Percentiles rank a stretch among this genome's conserved stretches.
Evolutionary conservation across 768 basidiomycete species (phyloP).

Genomic region (Neoboletus magnificus): DNA sequence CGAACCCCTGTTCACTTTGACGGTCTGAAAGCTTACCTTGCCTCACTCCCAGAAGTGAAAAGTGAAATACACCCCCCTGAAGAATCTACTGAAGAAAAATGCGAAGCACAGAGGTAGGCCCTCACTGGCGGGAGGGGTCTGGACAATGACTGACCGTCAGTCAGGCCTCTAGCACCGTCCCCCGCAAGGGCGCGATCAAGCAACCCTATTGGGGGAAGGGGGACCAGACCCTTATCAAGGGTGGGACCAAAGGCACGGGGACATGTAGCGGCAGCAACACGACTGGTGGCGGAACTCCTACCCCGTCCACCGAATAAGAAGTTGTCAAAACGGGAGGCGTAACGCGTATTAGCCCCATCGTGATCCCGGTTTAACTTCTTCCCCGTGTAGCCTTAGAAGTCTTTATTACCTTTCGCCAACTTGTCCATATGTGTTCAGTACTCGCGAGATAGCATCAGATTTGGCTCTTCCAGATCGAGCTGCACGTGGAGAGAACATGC

Average conservation of each 20-base stretch:
- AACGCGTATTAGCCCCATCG: no score
- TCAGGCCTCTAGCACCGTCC: slow-evolving; percentile 1
- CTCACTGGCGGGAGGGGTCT: not conserved
- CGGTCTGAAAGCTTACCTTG: not conserved
- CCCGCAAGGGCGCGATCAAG: slow-evolving; percentile 6
- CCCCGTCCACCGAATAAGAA: no score
- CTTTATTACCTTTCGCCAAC: not conserved
- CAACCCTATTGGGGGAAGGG: slow-evolving; percentile 12
- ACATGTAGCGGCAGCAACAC: not conserved
- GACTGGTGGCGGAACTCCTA: not conserved
- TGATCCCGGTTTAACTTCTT: not conserved
- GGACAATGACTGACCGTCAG: not conserved
- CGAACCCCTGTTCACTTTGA: not conserved
- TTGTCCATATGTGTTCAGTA: slow-evolving; percentile 2
- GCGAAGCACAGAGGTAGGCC: slow-evolving; percentile 8
- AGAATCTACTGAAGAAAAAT: not conserved
- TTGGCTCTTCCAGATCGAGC: not conserved
- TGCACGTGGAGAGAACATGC: not conserved
- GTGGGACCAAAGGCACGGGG: not conserved
- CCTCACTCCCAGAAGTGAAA: slow-evolving; percentile 1
- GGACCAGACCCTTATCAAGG: fast-evolving
- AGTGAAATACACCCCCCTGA: not conserved
- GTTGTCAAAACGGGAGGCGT: not conserved
- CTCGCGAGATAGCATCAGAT: not conserved
- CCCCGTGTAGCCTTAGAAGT: slow-evolving; percentile 7